phyloP scores from a whole-genome alignment of 495 filamentous ascomycete genomes.

The Physcia stellaris region DNA sequence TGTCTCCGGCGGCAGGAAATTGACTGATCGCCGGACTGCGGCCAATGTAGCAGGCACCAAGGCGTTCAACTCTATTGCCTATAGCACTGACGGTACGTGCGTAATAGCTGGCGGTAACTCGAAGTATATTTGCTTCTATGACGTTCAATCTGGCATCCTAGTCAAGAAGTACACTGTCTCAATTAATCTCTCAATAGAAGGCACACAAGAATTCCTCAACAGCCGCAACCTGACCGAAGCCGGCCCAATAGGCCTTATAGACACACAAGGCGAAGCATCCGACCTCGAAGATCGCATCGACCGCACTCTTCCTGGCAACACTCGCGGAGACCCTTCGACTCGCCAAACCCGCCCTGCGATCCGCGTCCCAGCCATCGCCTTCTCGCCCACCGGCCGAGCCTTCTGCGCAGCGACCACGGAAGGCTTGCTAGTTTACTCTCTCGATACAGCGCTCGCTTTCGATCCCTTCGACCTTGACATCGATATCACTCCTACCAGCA shows the following conservation, averaged over 20 bases:
- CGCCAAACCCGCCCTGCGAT: slow-evolving; percentile 69
- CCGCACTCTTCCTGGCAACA: slow-evolving; percentile 72
- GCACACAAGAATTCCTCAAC: slow-evolving; percentile 93
- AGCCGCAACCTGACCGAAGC: slow-evolving; percentile 82
- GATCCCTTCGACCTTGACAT: slow-evolving; percentile 95
- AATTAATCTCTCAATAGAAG: slow-evolving; percentile 83
- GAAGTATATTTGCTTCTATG: slow-evolving; percentile 96
- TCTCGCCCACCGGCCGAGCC: slow-evolving; percentile 73
- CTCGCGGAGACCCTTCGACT: slow-evolving; percentile 66
- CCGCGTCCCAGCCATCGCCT: slow-evolving; percentile 71
- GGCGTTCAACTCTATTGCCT: slow-evolving; percentile 72
- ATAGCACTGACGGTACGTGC: slow-evolving; percentile 83
- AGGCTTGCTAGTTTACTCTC: slow-evolving; percentile 79
- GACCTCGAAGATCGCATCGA: slow-evolving; percentile 80
- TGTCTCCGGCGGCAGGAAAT: slow-evolving; percentile 79
- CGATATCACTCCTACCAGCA: slow-evolving; percentile 72
- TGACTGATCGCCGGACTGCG: slow-evolving; percentile 75
- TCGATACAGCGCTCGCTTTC: slow-evolving; percentile 69
- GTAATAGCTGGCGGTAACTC: slow-evolving; percentile 84
- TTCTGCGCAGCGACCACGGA: slow-evolving; percentile 96
- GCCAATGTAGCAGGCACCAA: slow-evolving; percentile 85
- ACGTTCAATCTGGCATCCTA: slow-evolving; percentile 74
- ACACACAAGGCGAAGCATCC: slow-evolving; percentile 76
- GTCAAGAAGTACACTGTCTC: slow-evolving; percentile 90
- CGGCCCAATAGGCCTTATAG: slow-evolving; percentile 67